Evolutionary conservation across 2,329 filamentous ascomycete species (phyloP).

Genomic region (Fusarium transvaalense): DNA sequence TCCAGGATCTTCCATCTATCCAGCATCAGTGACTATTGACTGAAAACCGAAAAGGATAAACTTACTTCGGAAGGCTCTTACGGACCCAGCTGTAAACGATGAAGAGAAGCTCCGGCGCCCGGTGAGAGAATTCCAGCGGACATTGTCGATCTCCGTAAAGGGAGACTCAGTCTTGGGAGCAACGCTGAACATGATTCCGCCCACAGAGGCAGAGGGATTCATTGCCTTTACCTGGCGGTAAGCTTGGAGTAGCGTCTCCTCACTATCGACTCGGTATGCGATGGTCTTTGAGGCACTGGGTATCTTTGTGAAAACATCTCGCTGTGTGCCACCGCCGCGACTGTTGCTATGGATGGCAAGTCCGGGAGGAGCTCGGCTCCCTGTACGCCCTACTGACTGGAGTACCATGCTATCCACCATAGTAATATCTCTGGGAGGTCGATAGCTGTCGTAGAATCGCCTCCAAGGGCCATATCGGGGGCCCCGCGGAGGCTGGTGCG

Average conservation of each 20-base stretch:
- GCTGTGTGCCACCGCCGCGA: slow-evolving; percentile 9
- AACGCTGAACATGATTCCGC: slow-evolving; percentile 24
- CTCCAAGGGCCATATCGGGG: not conserved
- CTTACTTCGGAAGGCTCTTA: not conserved
- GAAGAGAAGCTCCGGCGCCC: not conserved
- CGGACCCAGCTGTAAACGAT: not conserved
- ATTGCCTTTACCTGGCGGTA: slow-evolving; percentile 26
- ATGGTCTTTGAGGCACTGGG: slow-evolving; percentile 3
- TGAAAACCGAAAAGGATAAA: accelerated
- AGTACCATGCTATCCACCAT: slow-evolving; percentile 25
- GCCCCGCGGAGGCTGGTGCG: not conserved
- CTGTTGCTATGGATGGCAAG: slow-evolving; percentile 25
- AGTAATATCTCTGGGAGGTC: not conserved
- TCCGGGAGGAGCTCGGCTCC: not conserved
- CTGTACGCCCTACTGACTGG: not conserved
- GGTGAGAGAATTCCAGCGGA: slow-evolving; percentile 4
- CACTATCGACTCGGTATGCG: slow-evolving; percentile 16
- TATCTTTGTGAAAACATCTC: slow-evolving; percentile 22
- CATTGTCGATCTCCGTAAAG: not conserved
- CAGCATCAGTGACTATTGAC: not conserved
- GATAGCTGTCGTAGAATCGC: not conserved
- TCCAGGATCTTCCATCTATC: not conserved
- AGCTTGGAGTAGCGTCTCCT: slow-evolving; percentile 15
- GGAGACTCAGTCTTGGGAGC: not conserved
- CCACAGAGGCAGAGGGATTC: slow-evolving; percentile 13